Percentiles rank a stretch among this genome's conserved stretches.
Conservation (phyloP, 2,329 filamentous ascomycete genomes). For the Diaporthe vaccinii region DNA sequence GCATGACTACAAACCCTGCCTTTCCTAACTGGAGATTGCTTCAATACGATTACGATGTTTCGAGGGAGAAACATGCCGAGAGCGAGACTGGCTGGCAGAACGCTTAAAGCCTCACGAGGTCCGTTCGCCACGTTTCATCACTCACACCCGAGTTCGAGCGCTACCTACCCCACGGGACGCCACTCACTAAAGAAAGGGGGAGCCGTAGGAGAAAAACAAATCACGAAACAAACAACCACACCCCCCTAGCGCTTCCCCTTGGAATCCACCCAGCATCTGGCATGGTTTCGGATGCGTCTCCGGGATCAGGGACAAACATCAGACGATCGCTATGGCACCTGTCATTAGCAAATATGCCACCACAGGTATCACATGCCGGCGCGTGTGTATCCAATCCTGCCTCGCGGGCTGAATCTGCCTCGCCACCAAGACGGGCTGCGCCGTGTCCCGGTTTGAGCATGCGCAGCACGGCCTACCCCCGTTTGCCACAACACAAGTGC, state of each 20-base stretch:
- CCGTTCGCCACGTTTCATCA: conserved; percentile 32
- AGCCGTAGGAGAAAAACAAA: conserved; percentile 3
- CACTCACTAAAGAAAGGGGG: not conserved
- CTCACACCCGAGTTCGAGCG: not conserved
- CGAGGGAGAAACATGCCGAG: not conserved
- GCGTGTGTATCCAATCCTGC: not conserved
- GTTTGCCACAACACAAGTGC: not conserved
- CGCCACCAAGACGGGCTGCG: conserved; percentile 15
- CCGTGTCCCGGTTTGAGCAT: conserved; percentile 27
- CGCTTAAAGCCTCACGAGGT: not conserved
- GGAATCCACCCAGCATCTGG: not conserved
- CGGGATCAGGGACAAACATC: conserved; percentile 4
- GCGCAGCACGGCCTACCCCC: not conserved
- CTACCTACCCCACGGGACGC: conserved; percentile 1
- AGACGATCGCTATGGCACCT: conserved; percentile 29
- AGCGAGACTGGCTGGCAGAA: not conserved
- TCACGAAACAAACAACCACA: conserved; percentile 27
- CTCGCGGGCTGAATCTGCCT: conserved; percentile 1
- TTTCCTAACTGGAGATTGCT: not conserved
- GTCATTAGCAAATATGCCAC: not conserved
- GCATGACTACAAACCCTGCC: not conserved
- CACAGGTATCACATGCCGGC: conserved; percentile 1
- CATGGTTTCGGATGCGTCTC: conserved; percentile 30
- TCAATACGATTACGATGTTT: conserved; percentile 5
- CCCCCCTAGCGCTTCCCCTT: conserved; percentile 11